A percentile compares a stretch with the other conserved stretches of the same genome.
phyloP scores from a whole-genome alignment of 345 rosid genomes.

The Populus tremula region DNA sequence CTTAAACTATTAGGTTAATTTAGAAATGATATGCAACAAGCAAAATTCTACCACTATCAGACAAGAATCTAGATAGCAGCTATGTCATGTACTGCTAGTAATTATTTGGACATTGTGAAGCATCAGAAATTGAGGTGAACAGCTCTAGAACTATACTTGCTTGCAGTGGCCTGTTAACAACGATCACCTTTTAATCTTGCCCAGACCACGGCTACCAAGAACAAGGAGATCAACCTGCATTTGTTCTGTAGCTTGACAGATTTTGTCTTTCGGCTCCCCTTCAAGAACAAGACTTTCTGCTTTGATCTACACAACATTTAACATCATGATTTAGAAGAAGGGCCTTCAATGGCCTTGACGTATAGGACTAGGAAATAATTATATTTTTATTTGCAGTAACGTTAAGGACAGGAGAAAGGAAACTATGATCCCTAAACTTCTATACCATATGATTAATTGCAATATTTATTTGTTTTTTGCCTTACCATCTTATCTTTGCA shows the following conservation, averaged over 20 bases:
- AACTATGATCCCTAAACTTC: not conserved
- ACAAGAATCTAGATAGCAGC: not conserved
- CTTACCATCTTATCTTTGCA: conserved; percentile 59
- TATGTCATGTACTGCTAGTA: not conserved
- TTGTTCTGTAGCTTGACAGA: conserved; percentile 70
- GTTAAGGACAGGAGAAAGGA: not conserved
- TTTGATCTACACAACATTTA: conserved; percentile 40
- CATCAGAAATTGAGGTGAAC: too few species aligned
- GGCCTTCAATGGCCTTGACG: too few species aligned
- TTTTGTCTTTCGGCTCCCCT: conserved; percentile 80
- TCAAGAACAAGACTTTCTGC: conserved; percentile 52
- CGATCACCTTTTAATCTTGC: conserved; percentile 66
- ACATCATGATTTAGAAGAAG: too few species aligned
- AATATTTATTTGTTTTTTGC: not conserved
- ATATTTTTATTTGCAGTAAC: too few species aligned
- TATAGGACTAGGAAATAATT: not conserved
- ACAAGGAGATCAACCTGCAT: conserved; percentile 61
- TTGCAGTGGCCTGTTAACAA: too few species aligned
- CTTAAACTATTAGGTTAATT: not conserved
- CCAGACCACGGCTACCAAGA: conserved; percentile 71
- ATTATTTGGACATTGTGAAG: too few species aligned
- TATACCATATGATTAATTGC: too few species aligned
- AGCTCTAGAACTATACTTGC: too few species aligned
- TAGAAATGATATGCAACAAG: conserved; percentile 50
- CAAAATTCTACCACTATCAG: not conserved